phyloP scores from a whole-genome alignment of 177 flowering plant genomes.

The Vitis hybrid region DNA sequence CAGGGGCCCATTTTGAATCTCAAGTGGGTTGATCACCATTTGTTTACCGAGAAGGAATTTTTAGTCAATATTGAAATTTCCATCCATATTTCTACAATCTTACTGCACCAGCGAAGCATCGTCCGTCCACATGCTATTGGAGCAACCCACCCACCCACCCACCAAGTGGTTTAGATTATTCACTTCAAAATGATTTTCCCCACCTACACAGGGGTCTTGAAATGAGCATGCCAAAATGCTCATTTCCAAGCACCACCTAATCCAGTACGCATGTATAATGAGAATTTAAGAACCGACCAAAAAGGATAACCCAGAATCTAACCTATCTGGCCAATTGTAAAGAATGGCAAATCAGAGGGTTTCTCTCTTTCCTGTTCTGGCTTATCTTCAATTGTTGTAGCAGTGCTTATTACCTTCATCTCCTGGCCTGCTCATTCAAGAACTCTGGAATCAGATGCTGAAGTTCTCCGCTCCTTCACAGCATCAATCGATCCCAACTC shows the following conservation, averaged over 20 bases:
- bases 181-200: too few relatives aligned
- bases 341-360: too few relatives aligned
- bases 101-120: too few relatives aligned
- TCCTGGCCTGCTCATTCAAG: constrained; percentile 8
- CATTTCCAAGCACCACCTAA: neutral
- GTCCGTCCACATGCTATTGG: too few relatives aligned
- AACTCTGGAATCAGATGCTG: constrained; percentile 28
- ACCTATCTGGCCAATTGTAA: neutral
- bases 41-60: too few relatives aligned
- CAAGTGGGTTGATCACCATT: too few relatives aligned
- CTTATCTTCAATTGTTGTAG: neutral
- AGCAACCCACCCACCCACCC: too few relatives aligned
- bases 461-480: constrained; percentile 24
- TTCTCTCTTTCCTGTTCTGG: neutral
- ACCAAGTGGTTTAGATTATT: too few relatives aligned
- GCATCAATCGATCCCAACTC: constrained; percentile 35
- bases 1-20: too few relatives aligned
- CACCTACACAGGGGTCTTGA: neutral
- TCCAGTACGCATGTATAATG: neutral
- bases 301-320: neutral
- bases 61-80: too few relatives aligned
- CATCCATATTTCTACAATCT: too few relatives aligned
- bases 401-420: neutral
- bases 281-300: too few relatives aligned
- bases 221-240: neutral